Evolutionary conservation across 2,329 filamentous ascomycete species (phyloP).

Genomic region (Sporothrix pallida): DNA sequence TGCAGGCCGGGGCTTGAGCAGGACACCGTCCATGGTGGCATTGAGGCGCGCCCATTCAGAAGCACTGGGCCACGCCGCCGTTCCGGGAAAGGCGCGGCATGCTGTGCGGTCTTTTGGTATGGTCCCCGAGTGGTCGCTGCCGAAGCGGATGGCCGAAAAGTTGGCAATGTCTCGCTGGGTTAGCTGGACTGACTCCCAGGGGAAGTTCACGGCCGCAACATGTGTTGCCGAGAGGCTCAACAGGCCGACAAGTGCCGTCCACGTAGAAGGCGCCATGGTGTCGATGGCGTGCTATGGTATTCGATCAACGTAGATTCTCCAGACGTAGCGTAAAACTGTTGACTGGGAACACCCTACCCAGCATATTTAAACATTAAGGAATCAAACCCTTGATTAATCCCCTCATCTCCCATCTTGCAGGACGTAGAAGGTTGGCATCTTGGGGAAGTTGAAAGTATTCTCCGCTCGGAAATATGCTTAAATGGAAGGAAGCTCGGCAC

Average conservation of each 20-base stretch:
- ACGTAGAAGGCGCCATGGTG: not conserved
- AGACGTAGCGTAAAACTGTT: not conserved
- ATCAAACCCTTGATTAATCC: not conserved
- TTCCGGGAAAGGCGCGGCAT: conserved; percentile 44
- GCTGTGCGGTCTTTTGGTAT: conserved; percentile 16
- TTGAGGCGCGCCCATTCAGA: conserved; percentile 44
- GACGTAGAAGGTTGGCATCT: not conserved
- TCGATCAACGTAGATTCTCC: not conserved
- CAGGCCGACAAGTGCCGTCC: not conserved
- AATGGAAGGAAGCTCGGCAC: conserved; percentile 8
- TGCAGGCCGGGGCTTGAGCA: conserved; percentile 45
- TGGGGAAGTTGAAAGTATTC: not conserved
- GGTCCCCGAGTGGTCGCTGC: not conserved
- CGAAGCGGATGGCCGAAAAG: conserved; percentile 33
- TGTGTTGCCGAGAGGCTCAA: not conserved
- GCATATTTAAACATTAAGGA: not conserved
- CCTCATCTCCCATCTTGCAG: not conserved
- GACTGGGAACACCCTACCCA: not conserved
- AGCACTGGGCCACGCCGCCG: conserved; percentile 43
- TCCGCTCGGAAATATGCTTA: conserved; percentile 15
- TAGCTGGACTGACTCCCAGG: conserved; percentile 32
- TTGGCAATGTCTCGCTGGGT: conserved; percentile 27
- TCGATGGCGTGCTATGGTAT: not conserved
- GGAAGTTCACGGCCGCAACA: conserved; percentile 27
- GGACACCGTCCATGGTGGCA: conserved; percentile 42